Base-by-base conservation (phyloP, 1,284 basidiomycete species). In the Marasmius sp. region DNA sequence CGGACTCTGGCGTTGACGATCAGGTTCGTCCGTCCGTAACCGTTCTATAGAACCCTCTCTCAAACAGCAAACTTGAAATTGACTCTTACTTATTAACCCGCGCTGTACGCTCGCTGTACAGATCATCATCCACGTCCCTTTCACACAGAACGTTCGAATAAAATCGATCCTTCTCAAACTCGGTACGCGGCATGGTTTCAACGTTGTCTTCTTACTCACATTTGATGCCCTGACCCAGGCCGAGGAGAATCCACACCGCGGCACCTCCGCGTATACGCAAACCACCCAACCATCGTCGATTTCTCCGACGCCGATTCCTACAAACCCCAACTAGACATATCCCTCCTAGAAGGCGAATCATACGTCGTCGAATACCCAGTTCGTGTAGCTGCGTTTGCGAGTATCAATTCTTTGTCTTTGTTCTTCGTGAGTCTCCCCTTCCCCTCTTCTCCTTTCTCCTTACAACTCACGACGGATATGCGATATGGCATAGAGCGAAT, bases 61-160 rank as follows among this genome's bases (percentile, higher is more conserved):
- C 49, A 14, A 38, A 12, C 45, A 49, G 16, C 11, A n/a, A 8
- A 53, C 41, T 59, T 12, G 20, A 50, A 48, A 43, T 59, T 59
- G 37, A 38, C 50, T 64, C 27, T 41, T 50, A 58, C 27, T 41
- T 50, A 58, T 59, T 56, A 52, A 53, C 9, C 39, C 27, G 20
- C 22, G 50, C 27, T 33, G 22, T 41, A 50, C 43, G 45, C 41
- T 34, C 51, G 41, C 49, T 61, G 39, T 53, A 54, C 61, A 93
- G 89, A 77, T 93, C 62, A 87, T 94, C 65, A 80, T 94, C 57
- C 91, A 93, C 71, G 75, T 94, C 57, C 91, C 91, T 0, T 94
- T 94, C 77, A 83, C 81, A 0, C 83, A 92, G 71, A 89, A 88
- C 68, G 91, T 94, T 27, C 80, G 90, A 51, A 72, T 94, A 57